These are phyloP conservation scores for Chenopodium suecicum DNA, from an alignment of 148 eudicot species.

Conservation along the genomic window DNA sequence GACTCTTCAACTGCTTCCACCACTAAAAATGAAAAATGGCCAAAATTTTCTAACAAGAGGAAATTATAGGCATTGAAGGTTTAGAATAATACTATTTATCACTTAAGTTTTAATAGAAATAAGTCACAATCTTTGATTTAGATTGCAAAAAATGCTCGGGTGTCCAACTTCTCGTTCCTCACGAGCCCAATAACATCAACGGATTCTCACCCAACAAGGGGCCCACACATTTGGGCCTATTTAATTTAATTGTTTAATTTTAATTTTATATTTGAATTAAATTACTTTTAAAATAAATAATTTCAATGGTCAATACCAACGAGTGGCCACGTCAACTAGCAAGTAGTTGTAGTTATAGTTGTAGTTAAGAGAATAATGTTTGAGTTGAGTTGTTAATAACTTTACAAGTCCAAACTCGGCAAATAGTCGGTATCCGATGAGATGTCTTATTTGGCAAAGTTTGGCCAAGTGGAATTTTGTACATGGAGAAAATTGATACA, in stretches of 20 bases:
- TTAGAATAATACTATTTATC: not conserved
- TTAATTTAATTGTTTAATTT: not conserved
- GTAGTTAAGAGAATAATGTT: conserved; percentile 16
- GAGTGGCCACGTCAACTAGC: conserved; percentile 22
- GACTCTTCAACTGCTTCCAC: conserved; percentile 38
- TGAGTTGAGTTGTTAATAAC: not conserved
- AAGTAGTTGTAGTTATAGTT: conserved; percentile 17
- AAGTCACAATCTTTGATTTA: conserved; percentile 18
- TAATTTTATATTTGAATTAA: no score
- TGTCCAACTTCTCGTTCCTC: conserved; percentile 26
- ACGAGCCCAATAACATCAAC: conserved; percentile 34
- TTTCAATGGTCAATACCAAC: not conserved
- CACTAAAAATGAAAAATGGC: conserved; percentile 5
- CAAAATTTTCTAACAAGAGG: conserved; percentile 24
- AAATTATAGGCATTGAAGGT: conserved; percentile 12
- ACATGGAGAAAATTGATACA: not conserved
- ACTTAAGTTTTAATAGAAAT: not conserved
- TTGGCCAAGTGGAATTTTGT: conserved; percentile 12
- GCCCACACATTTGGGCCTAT: conserved; percentile 34
- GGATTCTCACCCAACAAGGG: conserved; percentile 31
- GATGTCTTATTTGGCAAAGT: conserved; percentile 12
- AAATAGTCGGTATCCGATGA: conserved; percentile 31
- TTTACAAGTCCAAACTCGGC: conserved; percentile 27
- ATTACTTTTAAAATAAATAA: not conserved
- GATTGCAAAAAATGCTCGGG: not conserved